Evolutionary conservation across 225 moss, liverwort and hornwort genomes (phyloP).

Genomic region (Polytrichum commune): DNA sequence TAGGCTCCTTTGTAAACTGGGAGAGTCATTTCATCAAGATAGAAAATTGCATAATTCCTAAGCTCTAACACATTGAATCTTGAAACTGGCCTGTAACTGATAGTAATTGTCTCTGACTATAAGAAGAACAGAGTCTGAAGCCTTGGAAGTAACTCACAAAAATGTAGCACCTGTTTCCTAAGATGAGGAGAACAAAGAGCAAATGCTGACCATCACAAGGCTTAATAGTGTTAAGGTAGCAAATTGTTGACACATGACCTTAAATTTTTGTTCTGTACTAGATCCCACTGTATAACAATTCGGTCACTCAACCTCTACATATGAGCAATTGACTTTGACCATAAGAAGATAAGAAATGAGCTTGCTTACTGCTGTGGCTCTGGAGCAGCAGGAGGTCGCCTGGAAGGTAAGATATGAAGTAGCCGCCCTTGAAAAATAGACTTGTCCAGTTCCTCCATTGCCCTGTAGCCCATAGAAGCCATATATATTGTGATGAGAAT

Average conservation of each 20-base stretch:
- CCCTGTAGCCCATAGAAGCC: constrained; percentile 40
- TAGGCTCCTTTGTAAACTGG: background rate
- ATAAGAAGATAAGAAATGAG: constrained; percentile 1
- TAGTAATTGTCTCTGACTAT: no score
- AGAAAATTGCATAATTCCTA: background rate
- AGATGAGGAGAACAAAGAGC: no score
- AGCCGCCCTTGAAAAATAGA: constrained; percentile 90
- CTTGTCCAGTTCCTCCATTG: constrained; percentile 86
- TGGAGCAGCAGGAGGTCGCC: constrained; percentile 70
- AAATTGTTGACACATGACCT: background rate
- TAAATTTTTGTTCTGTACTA: background rate
- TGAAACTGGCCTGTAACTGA: no score
- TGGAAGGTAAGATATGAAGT: constrained; percentile 82
- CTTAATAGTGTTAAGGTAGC: no score
- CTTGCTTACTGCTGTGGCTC: constrained; percentile 61
- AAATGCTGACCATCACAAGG: no score
- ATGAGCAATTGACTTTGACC: no score
- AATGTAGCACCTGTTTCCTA: no score
- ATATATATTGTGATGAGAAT: no score
- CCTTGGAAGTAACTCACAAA: no score
- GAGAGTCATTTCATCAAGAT: background rate
- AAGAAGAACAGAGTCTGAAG: no score
- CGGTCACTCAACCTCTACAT: background rate
- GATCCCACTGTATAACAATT: background rate
- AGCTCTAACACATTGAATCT: no score